Evolutionary conservation across 2,329 filamentous ascomycete species (phyloP).

Genomic region (Beauveria sp.): DNA sequence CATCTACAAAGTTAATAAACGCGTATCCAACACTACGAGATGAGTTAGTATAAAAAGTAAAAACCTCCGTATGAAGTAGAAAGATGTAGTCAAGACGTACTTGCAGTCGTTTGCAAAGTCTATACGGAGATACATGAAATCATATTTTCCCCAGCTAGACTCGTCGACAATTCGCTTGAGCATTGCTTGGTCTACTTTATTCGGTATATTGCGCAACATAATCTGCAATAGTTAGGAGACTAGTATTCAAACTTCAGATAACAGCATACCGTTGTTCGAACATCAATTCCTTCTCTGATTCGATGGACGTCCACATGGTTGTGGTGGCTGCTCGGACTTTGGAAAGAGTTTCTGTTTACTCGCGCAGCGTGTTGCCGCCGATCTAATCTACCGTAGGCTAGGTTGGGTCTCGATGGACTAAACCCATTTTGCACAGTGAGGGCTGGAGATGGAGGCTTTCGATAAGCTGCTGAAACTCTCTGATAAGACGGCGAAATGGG

Average conservation of each 20-base stretch:
- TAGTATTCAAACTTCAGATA: background rate
- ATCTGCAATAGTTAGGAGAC: constrained; percentile 44
- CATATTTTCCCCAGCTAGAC: constrained; percentile 73
- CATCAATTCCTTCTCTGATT: constrained; percentile 60
- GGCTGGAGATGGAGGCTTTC: constrained; percentile 27
- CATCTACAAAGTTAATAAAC: constrained; percentile 89
- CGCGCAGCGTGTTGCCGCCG: constrained; percentile 44
- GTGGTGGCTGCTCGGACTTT: constrained; percentile 44
- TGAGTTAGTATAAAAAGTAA: background rate
- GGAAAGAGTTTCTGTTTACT: constrained; percentile 37
- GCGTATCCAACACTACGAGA: constrained; percentile 77
- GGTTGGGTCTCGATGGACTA: constrained; percentile 31
- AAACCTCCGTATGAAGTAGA: too few species aligned
- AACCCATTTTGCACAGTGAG: constrained; percentile 30
- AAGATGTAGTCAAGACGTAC: constrained; percentile 31
- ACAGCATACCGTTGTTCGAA: constrained; percentile 61
- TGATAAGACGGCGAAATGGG: constrained; percentile 24
- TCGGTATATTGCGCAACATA: constrained; percentile 93
- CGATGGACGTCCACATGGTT: constrained; percentile 55
- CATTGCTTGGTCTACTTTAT: constrained; percentile 72
- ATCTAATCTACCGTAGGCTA: constrained; percentile 28
- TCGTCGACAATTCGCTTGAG: constrained; percentile 74
- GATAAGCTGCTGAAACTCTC: constrained; percentile 22
- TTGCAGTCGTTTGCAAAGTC: constrained; percentile 81
- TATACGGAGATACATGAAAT: constrained; percentile 93